Evolutionary conservation across 2,329 filamentous ascomycete genomes (phyloP).

Genomic region (Lachnum nothofagi): DNA sequence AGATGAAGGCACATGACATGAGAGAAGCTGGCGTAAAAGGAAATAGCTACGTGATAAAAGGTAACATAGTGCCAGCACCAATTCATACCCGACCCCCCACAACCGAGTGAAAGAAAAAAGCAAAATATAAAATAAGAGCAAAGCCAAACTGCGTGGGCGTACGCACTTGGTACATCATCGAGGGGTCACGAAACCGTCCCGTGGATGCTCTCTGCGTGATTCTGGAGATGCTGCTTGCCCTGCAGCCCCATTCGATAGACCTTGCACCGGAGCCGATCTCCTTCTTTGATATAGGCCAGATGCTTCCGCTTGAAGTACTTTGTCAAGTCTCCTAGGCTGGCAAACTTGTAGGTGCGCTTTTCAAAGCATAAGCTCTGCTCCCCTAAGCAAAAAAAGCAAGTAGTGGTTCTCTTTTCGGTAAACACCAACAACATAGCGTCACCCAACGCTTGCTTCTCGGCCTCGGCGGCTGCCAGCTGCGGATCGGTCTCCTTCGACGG

Average conservation of each 20-base stretch:
- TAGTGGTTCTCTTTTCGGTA: conserved; percentile 18
- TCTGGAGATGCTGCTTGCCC: conserved; percentile 18
- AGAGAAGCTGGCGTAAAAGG: too few species aligned
- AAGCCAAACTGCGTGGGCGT: too few species aligned
- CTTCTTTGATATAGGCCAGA: conserved; percentile 19
- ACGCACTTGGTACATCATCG: too few species aligned
- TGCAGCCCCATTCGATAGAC: conserved; percentile 20
- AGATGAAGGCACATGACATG: too few species aligned
- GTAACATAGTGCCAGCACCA: too few species aligned
- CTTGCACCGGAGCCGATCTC: conserved; percentile 17
- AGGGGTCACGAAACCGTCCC: conserved; percentile 16
- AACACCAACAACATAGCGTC: conserved; percentile 21
- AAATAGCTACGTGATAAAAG: too few species aligned
- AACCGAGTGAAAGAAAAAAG: too few species aligned
- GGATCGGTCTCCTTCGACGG: conserved; percentile 16
- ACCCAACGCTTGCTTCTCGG: conserved; percentile 22
- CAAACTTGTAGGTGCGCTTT: conserved; percentile 19
- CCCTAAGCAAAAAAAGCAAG: conserved; percentile 21
- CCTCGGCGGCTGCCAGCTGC: conserved; percentile 15
- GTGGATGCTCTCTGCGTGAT: conserved; percentile 17
- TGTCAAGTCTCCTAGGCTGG: conserved; percentile 18
- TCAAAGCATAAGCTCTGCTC: conserved; percentile 14
- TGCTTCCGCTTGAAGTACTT: too few species aligned
- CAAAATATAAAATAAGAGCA: too few species aligned
- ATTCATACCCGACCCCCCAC: too few species aligned